Evolutionary conservation across 441 rosid species (phyloP).

Genomic region (Breynia disticha): DNA sequence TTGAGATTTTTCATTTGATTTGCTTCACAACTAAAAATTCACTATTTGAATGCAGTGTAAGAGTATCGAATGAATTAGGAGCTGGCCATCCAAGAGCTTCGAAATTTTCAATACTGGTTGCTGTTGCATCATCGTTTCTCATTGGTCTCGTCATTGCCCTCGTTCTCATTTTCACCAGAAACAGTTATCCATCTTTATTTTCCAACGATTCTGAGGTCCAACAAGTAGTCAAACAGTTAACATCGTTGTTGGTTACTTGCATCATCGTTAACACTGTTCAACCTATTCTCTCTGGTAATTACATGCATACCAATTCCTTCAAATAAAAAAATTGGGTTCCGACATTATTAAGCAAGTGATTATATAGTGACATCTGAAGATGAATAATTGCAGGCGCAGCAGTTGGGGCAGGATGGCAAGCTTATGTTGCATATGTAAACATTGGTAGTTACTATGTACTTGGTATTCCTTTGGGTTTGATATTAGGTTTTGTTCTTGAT

Average conservation of each 20-base stretch:
- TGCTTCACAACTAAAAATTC: neutral
- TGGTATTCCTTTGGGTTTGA: conserved; percentile 42
- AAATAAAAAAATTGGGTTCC: neutral
- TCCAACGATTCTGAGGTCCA: conserved; percentile 33
- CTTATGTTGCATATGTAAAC: no score
- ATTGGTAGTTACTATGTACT: conserved; percentile 46
- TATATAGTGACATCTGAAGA: neutral
- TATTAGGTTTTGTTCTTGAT: conserved; percentile 33
- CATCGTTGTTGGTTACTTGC: conserved; percentile 52
- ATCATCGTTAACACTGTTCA: conserved; percentile 48
- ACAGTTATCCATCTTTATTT: conserved; percentile 41
- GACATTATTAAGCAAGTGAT: neutral
- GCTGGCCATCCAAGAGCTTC: conserved; percentile 67
- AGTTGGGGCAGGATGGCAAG: conserved; percentile 48
- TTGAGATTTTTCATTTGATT: no score
- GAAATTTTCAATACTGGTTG: conserved; percentile 49
- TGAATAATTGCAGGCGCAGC: conserved; percentile 34
- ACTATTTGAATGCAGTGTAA: conserved; percentile 34
- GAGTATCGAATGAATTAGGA: conserved; percentile 74
- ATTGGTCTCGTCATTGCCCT: conserved; percentile 31
- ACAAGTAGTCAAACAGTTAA: conserved; percentile 40
- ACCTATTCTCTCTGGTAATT: conserved; percentile 59
- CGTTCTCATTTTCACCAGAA: conserved; percentile 25
- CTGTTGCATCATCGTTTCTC: conserved; percentile 39
- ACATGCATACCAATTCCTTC: no score